Conservation (phyloP, 345 rosid species). For the Melastoma malabathricum region DNA sequence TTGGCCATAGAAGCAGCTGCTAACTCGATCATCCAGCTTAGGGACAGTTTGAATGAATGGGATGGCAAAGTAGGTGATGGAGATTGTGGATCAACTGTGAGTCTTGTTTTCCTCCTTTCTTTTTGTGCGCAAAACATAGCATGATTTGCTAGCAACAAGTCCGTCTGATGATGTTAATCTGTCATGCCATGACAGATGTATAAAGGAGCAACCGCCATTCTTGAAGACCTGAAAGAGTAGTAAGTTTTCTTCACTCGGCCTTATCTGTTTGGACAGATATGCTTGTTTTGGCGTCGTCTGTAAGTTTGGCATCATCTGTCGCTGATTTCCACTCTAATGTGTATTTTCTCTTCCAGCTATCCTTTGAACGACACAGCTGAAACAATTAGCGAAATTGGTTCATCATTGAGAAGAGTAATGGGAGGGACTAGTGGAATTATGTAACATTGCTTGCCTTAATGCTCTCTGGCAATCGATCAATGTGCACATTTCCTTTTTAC, state of each 20-base stretch:
- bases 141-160: background rate
- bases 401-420: constrained; percentile 74
- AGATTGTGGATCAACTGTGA: constrained; percentile 94
- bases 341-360: constrained; percentile 41
- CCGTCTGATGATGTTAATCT: background rate
- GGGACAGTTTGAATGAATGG: constrained; percentile 81
- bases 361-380: constrained; percentile 88
- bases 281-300: background rate
- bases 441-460: constrained; percentile 23
- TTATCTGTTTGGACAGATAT: constrained; percentile 1
- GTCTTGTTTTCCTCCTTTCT: constrained; percentile 13
- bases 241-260: constrained; percentile 23
- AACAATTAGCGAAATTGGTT: constrained; percentile 79
- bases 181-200: constrained; percentile 37
- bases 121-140: background rate
- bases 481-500: background rate
- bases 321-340: background rate
- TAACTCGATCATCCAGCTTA: constrained; percentile 45
- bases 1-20: constrained; percentile 79
- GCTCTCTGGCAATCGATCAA: constrained; percentile 8
- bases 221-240: constrained; percentile 77
- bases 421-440: constrained; percentile 97
- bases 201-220: constrained; percentile 71
- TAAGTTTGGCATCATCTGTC: background rate
- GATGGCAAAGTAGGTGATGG: constrained; percentile 95